Percentiles rank a stretch among this genome's conserved stretches.
These are phyloP conservation scores for Pichia insulana DNA, from an alignment of 805 yeast genomes.

Conservation along the genomic window DNA sequence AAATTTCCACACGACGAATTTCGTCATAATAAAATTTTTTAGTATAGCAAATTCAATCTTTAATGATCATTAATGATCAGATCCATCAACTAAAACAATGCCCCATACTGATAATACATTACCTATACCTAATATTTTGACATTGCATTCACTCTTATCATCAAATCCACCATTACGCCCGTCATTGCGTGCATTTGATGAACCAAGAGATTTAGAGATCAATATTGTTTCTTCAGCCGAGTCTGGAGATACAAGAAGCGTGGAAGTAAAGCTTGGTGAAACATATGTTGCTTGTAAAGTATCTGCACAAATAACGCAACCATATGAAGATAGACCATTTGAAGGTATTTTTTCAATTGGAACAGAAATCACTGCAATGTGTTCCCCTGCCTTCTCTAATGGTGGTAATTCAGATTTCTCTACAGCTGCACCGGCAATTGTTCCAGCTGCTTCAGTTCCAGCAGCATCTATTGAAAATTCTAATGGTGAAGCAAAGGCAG, in stretches of 20 bases:
- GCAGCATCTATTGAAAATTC: background rate
- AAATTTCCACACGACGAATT: too few relatives aligned
- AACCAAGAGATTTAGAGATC: conserved; percentile 23
- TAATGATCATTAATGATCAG: too few relatives aligned
- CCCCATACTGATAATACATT: conserved; percentile 8
- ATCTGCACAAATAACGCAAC: conserved; percentile 66
- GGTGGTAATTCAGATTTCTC: conserved; percentile 30
- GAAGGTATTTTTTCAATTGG: conserved; percentile 83
- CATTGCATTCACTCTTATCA: conserved; percentile 8
- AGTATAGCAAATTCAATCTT: too few relatives aligned
- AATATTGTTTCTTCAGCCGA: conserved; percentile 46
- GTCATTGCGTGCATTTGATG: conserved; percentile 8
- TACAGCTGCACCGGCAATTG: conserved; percentile 9
- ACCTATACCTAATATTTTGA: conserved; percentile 10
- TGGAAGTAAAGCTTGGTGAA: conserved; percentile 66
- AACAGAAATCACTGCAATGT: conserved; percentile 86
- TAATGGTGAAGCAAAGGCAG: background rate
- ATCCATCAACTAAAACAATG: conserved; percentile 7
- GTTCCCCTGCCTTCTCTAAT: conserved; percentile 75
- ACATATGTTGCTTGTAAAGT: conserved; percentile 67
- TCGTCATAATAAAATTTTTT: too few relatives aligned
- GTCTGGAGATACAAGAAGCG: conserved; percentile 51
- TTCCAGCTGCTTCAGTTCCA: conserved; percentile 6
- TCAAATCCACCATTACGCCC: conserved; percentile 11
- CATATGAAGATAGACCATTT: conserved; percentile 86